These are phyloP conservation scores for Eucalyptus pauciflora DNA, from an alignment of 345 rosid genomes.

Conservation along the genomic window DNA sequence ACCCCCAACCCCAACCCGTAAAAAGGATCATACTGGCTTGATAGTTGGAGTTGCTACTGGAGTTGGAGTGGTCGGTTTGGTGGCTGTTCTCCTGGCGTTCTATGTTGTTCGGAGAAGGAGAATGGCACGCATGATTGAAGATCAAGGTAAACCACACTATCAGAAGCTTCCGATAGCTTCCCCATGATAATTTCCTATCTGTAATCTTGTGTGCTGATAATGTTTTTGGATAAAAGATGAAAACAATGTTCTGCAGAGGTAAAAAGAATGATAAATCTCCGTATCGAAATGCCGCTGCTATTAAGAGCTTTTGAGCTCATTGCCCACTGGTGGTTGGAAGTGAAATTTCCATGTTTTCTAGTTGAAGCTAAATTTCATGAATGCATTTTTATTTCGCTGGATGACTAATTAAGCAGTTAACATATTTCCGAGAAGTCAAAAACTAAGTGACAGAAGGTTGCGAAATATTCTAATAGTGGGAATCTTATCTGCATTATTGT, in stretches of 20 bases:
- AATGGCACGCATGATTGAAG: background rate
- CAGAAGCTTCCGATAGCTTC: fast-evolving
- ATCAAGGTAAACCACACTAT: background rate
- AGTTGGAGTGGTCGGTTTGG: background rate
- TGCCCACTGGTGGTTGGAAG: background rate
- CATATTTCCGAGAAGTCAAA: fast-evolving
- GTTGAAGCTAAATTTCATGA: background rate
- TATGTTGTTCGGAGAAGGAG: background rate
- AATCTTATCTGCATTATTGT: background rate
- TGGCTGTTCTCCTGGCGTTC: background rate
- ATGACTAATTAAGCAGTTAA: background rate
- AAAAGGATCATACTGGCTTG: constrained; percentile 12
- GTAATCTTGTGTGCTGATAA: fast-evolving
- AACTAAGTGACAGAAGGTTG: background rate
- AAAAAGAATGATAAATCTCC: fast-evolving
- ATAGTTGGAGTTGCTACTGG: background rate
- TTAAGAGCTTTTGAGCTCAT: background rate
- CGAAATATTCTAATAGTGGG: background rate
- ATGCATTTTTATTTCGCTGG: background rate
- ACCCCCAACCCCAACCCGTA: constrained; percentile 17
- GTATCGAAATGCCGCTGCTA: fast-evolving
- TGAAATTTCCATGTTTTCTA: background rate
- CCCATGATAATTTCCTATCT: background rate
- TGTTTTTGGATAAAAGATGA: background rate
- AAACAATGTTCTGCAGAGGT: background rate